These are phyloP conservation scores for Pythium rishiriense DNA, from an alignment of 352 stramenopile genomes.

Conservation along the genomic window DNA sequence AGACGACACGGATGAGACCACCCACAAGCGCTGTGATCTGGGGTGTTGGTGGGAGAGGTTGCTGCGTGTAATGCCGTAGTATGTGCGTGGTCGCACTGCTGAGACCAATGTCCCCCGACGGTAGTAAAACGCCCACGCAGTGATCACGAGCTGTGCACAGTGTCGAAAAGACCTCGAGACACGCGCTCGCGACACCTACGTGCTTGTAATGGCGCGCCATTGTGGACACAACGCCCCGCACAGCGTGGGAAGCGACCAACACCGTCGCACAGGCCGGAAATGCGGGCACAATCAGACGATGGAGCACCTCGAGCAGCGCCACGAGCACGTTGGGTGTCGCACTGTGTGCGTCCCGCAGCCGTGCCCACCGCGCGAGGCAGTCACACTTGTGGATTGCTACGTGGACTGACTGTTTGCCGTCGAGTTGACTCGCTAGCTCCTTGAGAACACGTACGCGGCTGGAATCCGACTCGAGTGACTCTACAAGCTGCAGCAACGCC, in stretches of 20 bases:
- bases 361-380: not conserved
- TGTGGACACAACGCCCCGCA: not conserved
- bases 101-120: not conserved
- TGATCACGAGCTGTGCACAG: not conserved
- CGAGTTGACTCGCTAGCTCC: not conserved
- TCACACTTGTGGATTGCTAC: constrained; percentile 16
- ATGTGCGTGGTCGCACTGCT: not conserved
- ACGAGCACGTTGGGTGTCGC: not conserved
- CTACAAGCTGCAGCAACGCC: not conserved
- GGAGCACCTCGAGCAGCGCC: not conserved
- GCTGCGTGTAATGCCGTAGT: constrained; percentile 1
- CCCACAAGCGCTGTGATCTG: not conserved
- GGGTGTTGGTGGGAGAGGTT: not conserved
- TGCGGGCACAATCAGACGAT: not conserved
- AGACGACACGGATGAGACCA: not conserved
- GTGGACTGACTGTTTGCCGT: constrained; percentile 11
- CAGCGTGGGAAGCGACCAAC: not conserved
- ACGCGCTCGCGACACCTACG: not conserved
- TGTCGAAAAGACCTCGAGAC: not conserved
- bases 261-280: not conserved
- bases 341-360: constrained; percentile 7
- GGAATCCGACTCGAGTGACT: not conserved
- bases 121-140: not conserved
- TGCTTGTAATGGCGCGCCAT: constrained; percentile 6
- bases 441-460: not conserved